Evolutionary conservation across 1,139 yeast genomes (phyloP).

Genomic region (Kodamaea ohmeri): DNA sequence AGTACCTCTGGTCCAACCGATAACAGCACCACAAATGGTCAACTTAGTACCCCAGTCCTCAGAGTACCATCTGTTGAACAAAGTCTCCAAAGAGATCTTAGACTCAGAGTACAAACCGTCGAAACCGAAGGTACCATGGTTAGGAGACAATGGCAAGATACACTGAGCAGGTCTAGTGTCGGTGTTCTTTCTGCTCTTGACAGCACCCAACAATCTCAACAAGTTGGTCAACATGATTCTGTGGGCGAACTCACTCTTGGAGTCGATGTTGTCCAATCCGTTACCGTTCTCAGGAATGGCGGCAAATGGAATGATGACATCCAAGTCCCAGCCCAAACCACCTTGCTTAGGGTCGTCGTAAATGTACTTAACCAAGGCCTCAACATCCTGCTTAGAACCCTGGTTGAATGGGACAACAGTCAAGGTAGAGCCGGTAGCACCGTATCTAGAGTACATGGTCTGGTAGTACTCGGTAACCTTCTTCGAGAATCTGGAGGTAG

Average conservation of each 20-base stretch:
- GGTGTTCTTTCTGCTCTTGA: conserved; percentile 79
- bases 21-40: conserved; percentile 95
- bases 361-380: conserved; percentile 78
- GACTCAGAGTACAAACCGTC: conserved; percentile 98
- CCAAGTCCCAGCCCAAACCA: conserved; percentile 97
- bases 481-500: conserved; percentile 93
- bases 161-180: conserved; percentile 99
- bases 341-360: conserved; percentile 80
- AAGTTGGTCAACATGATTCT: conserved; percentile 97
- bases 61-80: conserved; percentile 98
- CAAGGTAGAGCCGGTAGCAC: conserved; percentile 87
- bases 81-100: conserved; percentile 88
- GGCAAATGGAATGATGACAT: conserved; percentile 93
- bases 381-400: conserved; percentile 93
- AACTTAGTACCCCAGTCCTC: conserved; percentile 95
- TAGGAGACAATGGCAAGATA: conserved; percentile 93
- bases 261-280: conserved; percentile 88
- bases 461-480: conserved; percentile 95
- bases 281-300: conserved; percentile 99
- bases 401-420: conserved; percentile 98
- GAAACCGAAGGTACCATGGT: conserved; percentile 97
- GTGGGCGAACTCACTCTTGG: conserved; percentile 95
- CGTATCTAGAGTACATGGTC: conserved; percentile 85
- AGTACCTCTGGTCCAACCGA: conserved; percentile 99
- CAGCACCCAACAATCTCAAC: conserved; percentile 86